Base-by-base conservation (phyloP, 1,284 basidiomycete species). In the Austropuccinia psidii region DNA sequence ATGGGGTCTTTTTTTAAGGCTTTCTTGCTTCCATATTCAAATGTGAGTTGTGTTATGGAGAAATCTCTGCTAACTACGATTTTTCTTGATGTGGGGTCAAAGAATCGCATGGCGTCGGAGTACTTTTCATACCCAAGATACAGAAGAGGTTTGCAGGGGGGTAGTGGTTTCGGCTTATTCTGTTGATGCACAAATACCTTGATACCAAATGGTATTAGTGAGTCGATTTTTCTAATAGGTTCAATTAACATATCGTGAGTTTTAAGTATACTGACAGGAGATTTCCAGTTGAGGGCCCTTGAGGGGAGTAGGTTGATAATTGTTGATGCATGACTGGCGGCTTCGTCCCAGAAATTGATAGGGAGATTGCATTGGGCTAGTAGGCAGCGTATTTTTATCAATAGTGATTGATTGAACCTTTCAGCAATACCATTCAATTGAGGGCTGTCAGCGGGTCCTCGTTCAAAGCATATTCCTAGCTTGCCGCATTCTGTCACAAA, bases 51-150 rank as follows among this genome's bases (percentile, higher is more conserved):
- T 1, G 31, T 33, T 15, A 21, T 5, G 1, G 45, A 31, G 24
- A n/a, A 66, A 47, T 66, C 47, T 8, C 62, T n/a, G 29, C 62
- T 66, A 21, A 66, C 50, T 13, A 66, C 31, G 21, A 66, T 66
- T 7, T 13, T 24, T 9, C 45, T 24, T 5, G 13, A 29, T 35
- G n/a, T 31, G 2, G 47, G 9, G n/a, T 66, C 47, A 29, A 66
- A 50, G 37, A 66, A 66, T 35, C 47, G 29, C 19, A 29, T 29
- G 19, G 47, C 62, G 31, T 66, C 33, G 11, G 47, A 66, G 39
- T 19, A 21, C 39, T 37, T 37, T 43, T 64, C 41, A 49, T 47
- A 64, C 11, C 41, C 41, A 29, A 64, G 43, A 43, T 29, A 47
- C 13, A 9, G 17, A 27, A 64, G 21, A 9, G 61, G 61, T 17